Evolutionary conservation across 1,284 basidiomycete species (phyloP), one percentile per base, ranked within the genome.

Genomic region (Cerioporus squamosus): DNA sequence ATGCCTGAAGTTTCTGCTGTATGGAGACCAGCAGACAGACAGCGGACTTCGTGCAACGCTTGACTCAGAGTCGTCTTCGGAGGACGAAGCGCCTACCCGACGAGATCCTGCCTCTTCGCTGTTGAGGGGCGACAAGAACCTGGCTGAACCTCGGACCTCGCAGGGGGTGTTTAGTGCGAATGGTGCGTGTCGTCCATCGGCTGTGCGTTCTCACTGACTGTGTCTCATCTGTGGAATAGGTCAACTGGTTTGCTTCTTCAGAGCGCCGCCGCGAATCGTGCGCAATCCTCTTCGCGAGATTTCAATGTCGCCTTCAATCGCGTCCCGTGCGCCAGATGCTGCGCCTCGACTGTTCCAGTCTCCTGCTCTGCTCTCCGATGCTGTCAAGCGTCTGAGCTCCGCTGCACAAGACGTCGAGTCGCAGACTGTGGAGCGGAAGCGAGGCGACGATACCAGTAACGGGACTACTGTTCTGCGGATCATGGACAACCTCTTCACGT

Each of bases 121-220:
- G 6, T 68, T 89, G 67, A 77, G 86, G 51, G 83, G 80, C 54
- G 81, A 85, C 65, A 91, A 93, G 73, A 93, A 92, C 66, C 72
- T 94, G 5, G 87, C 89, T 0, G 90, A 93, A 66, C 91, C 92
- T 0, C 79, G 90, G 58, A 89, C 90, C 1, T 91, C 89, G 1
- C 91, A 93, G 68, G 93, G 90, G 2, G 81, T 87, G 0, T 97
- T 96, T 75, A 91, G 94, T 0, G 91, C 92, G 0, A 93, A 93
- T 64, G 94, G 94, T 93, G 57, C 33, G 33, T 36, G 29, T 29
- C 29, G 29, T 29, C 29, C 29, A 10, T 29, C 29, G 29, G 29
- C 29, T 29, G 29, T 29, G 10, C 10, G 1, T 29, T 7, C 29
- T 29, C 29, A 29, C 10, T 10, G 29, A 29, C 29, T 7, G 7